Evolutionary conservation across 768 basidiomycete species (phyloP).

Genomic region (Podaxis sp.): DNA sequence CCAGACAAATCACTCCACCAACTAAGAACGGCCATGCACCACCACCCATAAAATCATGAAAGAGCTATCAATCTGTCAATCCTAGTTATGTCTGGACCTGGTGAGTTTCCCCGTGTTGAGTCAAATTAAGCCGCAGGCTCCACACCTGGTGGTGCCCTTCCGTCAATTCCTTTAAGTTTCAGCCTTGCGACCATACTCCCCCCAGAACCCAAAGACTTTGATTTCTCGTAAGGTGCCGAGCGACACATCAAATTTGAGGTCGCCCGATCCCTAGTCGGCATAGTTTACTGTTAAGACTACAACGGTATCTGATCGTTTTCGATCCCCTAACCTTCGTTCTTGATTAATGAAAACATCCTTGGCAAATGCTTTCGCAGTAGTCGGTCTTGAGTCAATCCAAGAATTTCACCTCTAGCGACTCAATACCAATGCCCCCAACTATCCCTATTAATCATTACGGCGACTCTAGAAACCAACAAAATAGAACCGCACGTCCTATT

Average conservation of each 20-base stretch:
- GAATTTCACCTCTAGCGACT: too few species aligned
- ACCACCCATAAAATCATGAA: constrained; percentile 85
- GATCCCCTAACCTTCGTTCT: background rate
- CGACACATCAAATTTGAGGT: constrained; percentile 68
- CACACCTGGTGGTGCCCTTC: constrained; percentile 79
- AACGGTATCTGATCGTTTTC: constrained; percentile 82
- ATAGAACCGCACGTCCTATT: constrained; percentile 52
- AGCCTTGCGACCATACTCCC: constrained; percentile 50
- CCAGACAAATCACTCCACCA: constrained; percentile 95
- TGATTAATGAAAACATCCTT: constrained; percentile 7
- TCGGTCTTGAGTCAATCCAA: too few species aligned
- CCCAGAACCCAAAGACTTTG: constrained; percentile 80
- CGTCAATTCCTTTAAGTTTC: constrained; percentile 85
- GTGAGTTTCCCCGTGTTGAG: constrained; percentile 65
- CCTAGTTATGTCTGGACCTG: constrained; percentile 76
- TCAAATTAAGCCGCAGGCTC: constrained; percentile 86
- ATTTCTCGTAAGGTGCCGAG: constrained; percentile 84
- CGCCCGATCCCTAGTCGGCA: constrained; percentile 76
- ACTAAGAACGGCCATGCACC: constrained; percentile 90
- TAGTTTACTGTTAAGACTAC: constrained; percentile 85
- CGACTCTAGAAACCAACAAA: too few species aligned
- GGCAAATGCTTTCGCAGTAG: background rate
- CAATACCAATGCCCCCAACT: too few species aligned
- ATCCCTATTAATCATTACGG: too few species aligned
- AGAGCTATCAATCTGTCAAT: constrained; percentile 56